Base-by-base conservation (phyloP, 2,329 filamentous ascomycete species). In the Talaromyces sp. region DNA sequence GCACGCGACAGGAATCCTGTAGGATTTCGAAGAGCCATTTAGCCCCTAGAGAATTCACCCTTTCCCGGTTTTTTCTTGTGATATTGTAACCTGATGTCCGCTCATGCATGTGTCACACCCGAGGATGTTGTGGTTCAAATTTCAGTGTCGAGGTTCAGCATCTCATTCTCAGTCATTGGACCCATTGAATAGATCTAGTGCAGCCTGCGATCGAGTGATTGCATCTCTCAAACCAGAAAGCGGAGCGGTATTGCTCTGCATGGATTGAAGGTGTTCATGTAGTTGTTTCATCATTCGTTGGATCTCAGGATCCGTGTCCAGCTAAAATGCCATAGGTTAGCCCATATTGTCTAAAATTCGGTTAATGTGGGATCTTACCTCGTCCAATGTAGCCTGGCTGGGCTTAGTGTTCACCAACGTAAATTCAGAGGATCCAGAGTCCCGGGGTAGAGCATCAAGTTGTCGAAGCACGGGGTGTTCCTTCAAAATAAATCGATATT, bases 231-330 rank as follows among this genome's bases (percentile, higher is more conserved):
- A 57, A 3, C 71, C 73, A 33, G 56, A 54, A 29, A 75, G 63
- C 14, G 74, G 72, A 14, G 66, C 65, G 2, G 65, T 67, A 49
- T 78, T 78, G 47, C 61, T 71, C 50, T 72, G 70, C 70, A 78
- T 77, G 4, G 75, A 77, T 56, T 69, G 67, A 16, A 78, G 66
- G 66, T 78, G 75, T 32, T 65, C 71, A 47, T 71, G 71, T 13
- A 78, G 57, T 54, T 77, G 75, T 45, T 67, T 70, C 52, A 77
- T 60, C 37, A 77, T 55, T 20, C 53, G 57, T 16, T 62, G 57
- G 16, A 74, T 56, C 19, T 74, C 72, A 8, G 73, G 66, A 52
- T 77, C 74, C 13, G 58, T 52, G 24, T 72, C 71, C 42, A 74
- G 63, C 72, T 75, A 58, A 19, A 54, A 50, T 17, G 19, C 10